A percentile compares a stretch with the other conserved stretches of the same genome.
These are phyloP conservation scores for Pulveroboletus sp. DNA, from an alignment of 768 basidiomycete species.

Conservation along the genomic window DNA sequence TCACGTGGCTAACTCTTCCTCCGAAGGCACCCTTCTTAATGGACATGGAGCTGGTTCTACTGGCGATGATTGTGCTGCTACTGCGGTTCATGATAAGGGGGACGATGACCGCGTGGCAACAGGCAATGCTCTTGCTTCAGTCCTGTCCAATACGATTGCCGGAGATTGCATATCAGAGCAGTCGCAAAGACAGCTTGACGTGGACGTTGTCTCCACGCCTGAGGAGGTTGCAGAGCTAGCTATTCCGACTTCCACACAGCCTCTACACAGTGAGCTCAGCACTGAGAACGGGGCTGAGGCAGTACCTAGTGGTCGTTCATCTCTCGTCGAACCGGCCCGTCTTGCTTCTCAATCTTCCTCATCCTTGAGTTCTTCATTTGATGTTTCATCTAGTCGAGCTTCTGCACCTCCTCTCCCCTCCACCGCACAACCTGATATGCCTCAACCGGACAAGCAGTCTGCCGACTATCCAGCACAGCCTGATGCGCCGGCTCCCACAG, in stretches of 20 bases:
- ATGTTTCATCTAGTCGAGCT: constrained; percentile 46
- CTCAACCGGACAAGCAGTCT: constrained; percentile 43
- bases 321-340: constrained; percentile 30
- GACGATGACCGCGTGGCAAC: constrained; percentile 16
- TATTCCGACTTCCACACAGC: constrained; percentile 20
- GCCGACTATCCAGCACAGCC: constrained; percentile 43
- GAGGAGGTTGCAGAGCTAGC: constrained; percentile 18
- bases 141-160: constrained; percentile 18
- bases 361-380: constrained; percentile 31
- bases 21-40: constrained; percentile 40
- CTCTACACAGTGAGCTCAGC: constrained; percentile 9
- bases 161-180: constrained; percentile 10
- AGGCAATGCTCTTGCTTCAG: constrained; percentile 24
- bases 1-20: constrained; percentile 54
- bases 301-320: constrained; percentile 15
- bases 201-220: constrained; percentile 15
- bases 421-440: constrained; percentile 30
- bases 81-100: constrained; percentile 12
- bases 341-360: constrained; percentile 29
- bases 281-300: constrained; percentile 20
- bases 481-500: constrained; percentile 39
- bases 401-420: constrained; percentile 28
- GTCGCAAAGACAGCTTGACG: constrained; percentile 19
- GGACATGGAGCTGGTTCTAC: constrained; percentile 33
- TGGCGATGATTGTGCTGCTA: constrained; percentile 19